phyloP scores from a whole-genome alignment of 208 protist species.

The Naegleria lovaniensis region DNA sequence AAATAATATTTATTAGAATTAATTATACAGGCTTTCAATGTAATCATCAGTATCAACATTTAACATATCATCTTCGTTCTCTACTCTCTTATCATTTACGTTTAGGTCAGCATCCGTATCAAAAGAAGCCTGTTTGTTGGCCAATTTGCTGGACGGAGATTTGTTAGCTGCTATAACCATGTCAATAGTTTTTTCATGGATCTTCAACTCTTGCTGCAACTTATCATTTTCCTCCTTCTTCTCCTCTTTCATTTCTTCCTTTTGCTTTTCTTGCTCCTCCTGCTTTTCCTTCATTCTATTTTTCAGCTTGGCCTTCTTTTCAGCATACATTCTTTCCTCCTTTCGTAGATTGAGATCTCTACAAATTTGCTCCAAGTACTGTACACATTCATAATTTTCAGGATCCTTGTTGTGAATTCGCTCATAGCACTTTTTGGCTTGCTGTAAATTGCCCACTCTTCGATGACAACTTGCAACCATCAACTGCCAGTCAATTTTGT shows the following conservation, averaged over 20 bases:
- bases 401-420: slow-evolving; percentile 77
- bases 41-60: slow-evolving; percentile 8
- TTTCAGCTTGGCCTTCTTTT: background rate
- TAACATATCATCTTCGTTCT: background rate
- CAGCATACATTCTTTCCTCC: slow-evolving; percentile 43
- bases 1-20: background rate
- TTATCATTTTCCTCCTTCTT: background rate
- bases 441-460: slow-evolving; percentile 72
- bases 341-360: slow-evolving; percentile 74
- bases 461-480: slow-evolving; percentile 90
- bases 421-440: slow-evolving; percentile 85
- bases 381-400: slow-evolving; percentile 86
- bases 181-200: background rate
- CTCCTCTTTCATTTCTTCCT: background rate
- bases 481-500: slow-evolving; percentile 90
- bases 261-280: background rate
- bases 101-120: background rate
- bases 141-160: background rate
- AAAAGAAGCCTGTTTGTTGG: background rate
- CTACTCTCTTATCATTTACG: background rate
- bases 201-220: background rate
- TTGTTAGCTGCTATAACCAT: background rate
- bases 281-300: slow-evolving; percentile 12
- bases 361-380: slow-evolving; percentile 85
- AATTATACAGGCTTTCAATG: background rate